Percentiles rank a stretch among this genome's conserved stretches.
Conservation (phyloP, 257 asterid species). For the Plantago major region DNA sequence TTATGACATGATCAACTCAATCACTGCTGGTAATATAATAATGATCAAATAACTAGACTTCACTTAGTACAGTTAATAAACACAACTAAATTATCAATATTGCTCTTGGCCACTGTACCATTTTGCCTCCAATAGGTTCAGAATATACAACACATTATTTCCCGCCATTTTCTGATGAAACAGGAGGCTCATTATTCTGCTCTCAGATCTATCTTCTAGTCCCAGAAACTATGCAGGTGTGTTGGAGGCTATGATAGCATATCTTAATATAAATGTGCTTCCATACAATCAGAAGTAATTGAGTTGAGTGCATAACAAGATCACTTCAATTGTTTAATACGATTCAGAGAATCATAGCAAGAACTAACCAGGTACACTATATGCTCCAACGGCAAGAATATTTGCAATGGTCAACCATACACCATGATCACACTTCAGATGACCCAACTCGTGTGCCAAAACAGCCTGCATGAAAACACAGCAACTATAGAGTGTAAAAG, state of each 20-base stretch:
- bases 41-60: neutral
- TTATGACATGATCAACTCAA: neutral
- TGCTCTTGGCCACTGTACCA: too few species aligned
- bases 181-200: too few species aligned
- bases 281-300: too few species aligned
- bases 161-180: too few species aligned
- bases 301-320: neutral
- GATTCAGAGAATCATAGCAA: constrained; percentile 2
- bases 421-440: constrained; percentile 94
- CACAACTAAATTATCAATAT: too few species aligned
- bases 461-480: constrained; percentile 55
- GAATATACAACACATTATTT: too few species aligned
- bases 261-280: too few species aligned
- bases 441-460: constrained; percentile 95
- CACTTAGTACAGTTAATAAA: too few species aligned
- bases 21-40: neutral
- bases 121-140: too few species aligned
- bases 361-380: constrained; percentile 67
- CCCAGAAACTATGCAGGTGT: too few species aligned
- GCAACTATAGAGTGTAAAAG: constrained; percentile 5
- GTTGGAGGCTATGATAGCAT: too few species aligned
- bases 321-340: neutral
- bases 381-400: constrained; percentile 86
- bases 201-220: too few species aligned
- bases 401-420: constrained; percentile 91